Evolutionary conservation across 306 rosid species (phyloP), one percentile per base, ranked within the genome.

Genomic region (Prunus mongolica): DNA sequence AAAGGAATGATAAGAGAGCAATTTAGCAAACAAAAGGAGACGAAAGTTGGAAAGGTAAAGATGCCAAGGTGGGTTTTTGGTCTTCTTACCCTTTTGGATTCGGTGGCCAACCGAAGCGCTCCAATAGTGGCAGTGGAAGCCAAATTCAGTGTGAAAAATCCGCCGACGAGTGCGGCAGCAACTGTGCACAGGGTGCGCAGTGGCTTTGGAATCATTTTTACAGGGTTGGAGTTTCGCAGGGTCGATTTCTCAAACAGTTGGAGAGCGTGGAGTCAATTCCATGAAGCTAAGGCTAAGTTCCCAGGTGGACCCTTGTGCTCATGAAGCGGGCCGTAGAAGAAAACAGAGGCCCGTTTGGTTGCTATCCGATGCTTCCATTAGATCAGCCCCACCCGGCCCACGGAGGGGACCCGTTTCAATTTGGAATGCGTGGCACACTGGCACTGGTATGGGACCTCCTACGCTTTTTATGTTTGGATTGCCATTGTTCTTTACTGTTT

Each of bases 1-100:
- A 51, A 56, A 57, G 7, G n/a, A 30, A 38, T 24, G 34, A 28
- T 73, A 73, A 57, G 24, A 57, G 22, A 24, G 24, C 18, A 22
- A 58, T 58, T 28, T 19, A 41, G 6, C 13, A 63, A 51, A 63
- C 12, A 7, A 28, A 56, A 6, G 13, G 2, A 78, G 9, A 14
- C 14, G 52, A 75, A 5, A 10, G 28, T 24, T 28, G 45, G 15
- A 78, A 58, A 20, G 24, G 38, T 70, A 12, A 67, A 41, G 44
- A 38, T 38, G 44, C 44, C 9, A 38, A 20, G 20, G 50, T 28
- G 5, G 50, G 50, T 1, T 46, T 55, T 30, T 3, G 76, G 61
- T 75, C 12, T 16, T 77, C 45, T 44, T 84, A 95, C 98, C 85
- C 93, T 78, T 87, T 88, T 92, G 76, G 89, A 84, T 79, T 92